Conservation (phyloP, 2,329 filamentous ascomycete genomes). For the Thelonectria blattea region DNA sequence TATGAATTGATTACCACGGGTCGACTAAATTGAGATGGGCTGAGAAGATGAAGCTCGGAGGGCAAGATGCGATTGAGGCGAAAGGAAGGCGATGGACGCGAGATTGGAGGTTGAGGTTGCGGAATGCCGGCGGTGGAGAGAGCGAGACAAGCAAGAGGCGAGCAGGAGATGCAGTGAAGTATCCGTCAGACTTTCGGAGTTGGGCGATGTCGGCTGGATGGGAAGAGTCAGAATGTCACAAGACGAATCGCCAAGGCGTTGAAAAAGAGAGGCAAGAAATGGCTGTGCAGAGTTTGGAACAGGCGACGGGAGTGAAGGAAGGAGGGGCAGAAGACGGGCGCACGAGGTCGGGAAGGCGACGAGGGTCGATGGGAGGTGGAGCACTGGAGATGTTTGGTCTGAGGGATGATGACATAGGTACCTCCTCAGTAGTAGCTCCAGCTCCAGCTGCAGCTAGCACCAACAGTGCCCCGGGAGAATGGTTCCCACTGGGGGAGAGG, state of each 20-base stretch:
- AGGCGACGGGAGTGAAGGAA: conserved; percentile 10
- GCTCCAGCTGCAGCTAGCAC: no score
- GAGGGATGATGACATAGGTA: not conserved
- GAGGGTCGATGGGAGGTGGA: conserved; percentile 2
- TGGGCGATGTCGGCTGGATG: conserved; percentile 8
- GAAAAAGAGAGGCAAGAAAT: conserved; percentile 8
- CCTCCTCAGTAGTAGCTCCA: not conserved
- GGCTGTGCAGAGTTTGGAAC: conserved; percentile 9
- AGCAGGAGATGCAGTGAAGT: not conserved
- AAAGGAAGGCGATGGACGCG: not conserved
- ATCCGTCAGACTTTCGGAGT: not conserved
- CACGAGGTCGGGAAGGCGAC: conserved; percentile 13
- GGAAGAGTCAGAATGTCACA: conserved; percentile 22
- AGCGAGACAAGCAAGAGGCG: not conserved
- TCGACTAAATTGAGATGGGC: not conserved
- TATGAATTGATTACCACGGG: not conserved
- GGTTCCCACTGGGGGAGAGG: not conserved
- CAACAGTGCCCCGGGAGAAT: no score
- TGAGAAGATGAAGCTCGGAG: not conserved
- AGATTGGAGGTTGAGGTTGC: not conserved
- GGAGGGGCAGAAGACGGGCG: conserved; percentile 14
- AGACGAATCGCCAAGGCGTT: conserved; percentile 13
- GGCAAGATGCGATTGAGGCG: not conserved
- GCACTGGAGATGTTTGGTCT: not conserved
- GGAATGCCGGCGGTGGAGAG: not conserved